These are phyloP conservation scores for Fusarium nematophilum DNA, from an alignment of 2,329 filamentous ascomycete species.

Conservation along the genomic window DNA sequence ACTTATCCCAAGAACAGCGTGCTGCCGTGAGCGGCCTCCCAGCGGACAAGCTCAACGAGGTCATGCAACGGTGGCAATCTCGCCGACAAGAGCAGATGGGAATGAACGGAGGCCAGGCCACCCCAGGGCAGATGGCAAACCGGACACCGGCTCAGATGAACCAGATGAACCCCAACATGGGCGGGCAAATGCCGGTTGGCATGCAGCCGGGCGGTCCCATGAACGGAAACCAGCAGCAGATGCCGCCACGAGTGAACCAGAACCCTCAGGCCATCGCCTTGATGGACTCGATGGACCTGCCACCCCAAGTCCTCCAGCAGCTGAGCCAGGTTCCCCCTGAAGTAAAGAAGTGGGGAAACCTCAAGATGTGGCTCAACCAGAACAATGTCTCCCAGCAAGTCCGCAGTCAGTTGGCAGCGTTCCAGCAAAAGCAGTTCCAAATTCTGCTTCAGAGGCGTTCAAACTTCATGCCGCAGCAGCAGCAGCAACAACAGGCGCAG, in stretches of 20 bases:
- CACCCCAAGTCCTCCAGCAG: slow-evolving; percentile 48
- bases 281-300: slow-evolving; percentile 63
- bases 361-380: slow-evolving; percentile 56
- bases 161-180: slow-evolving; percentile 49
- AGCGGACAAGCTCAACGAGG: slow-evolving; percentile 63
- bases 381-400: slow-evolving; percentile 50
- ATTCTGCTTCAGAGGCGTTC: slow-evolving; percentile 46
- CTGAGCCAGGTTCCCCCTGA: slow-evolving; percentile 53
- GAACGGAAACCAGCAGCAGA: slow-evolving; percentile 44
- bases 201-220: slow-evolving; percentile 46
- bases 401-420: slow-evolving; percentile 46
- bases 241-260: slow-evolving; percentile 43
- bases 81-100: slow-evolving; percentile 50
- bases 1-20: slow-evolving; percentile 60
- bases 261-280: slow-evolving; percentile 51
- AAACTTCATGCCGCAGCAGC: slow-evolving; percentile 43
- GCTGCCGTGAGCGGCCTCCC: slow-evolving; percentile 57
- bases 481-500: slow-evolving; percentile 34
- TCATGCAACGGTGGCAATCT: slow-evolving; percentile 62
- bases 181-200: slow-evolving; percentile 43
- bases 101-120: slow-evolving; percentile 48
- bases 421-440: slow-evolving; percentile 57
- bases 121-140: slow-evolving; percentile 48
- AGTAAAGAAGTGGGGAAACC: slow-evolving; percentile 61
- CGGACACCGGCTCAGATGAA: slow-evolving; percentile 46